Percentiles rank a stretch among this genome's conserved stretches.
These are phyloP conservation scores for Fusarium falciforme DNA, from an alignment of 2,329 filamentous ascomycete species.

Conservation along the genomic window DNA sequence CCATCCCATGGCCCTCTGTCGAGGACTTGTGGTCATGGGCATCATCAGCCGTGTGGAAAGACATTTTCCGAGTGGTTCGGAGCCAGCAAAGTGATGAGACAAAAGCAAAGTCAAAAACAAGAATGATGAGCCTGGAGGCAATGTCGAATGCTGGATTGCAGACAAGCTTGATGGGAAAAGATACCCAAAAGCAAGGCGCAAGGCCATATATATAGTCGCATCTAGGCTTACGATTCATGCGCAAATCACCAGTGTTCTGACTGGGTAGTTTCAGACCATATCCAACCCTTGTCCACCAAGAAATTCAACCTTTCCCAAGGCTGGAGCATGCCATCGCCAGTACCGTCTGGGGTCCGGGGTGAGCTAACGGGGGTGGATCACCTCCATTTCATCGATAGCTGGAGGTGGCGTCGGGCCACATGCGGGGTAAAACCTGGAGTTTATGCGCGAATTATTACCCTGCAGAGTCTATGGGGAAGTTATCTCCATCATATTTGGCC, in stretches of 20 bases:
- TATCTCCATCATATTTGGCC: neutral
- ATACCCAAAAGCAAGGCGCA: neutral
- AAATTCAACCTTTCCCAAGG: neutral
- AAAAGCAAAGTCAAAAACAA: neutral
- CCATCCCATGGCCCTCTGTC: conserved; percentile 17
- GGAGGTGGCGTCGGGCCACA: conserved; percentile 19
- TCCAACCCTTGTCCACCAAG: neutral
- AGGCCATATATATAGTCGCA: conserved; percentile 24
- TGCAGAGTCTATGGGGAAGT: conserved; percentile 18
- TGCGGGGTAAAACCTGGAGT: conserved; percentile 23
- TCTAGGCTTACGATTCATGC: neutral
- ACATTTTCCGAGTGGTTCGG: conserved; percentile 3
- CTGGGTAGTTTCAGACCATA: conserved; percentile 7
- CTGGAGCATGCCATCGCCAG: neutral
- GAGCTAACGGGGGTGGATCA: conserved; percentile 22
- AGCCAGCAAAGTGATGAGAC: neutral
- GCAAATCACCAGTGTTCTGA: conserved; percentile 7
- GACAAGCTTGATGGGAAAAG: neutral
- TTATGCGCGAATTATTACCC: conserved; percentile 26
- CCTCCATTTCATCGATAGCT: conserved; percentile 2
- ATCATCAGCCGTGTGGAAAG: conserved; percentile 7
- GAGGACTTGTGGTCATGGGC: conserved; percentile 9
- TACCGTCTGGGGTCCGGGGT: conserved; percentile 14
- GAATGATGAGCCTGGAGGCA: neutral
- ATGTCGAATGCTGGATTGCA: neutral